Base-by-base conservation (phyloP, 768 basidiomycete species). In the Royoungia palumana region DNA sequence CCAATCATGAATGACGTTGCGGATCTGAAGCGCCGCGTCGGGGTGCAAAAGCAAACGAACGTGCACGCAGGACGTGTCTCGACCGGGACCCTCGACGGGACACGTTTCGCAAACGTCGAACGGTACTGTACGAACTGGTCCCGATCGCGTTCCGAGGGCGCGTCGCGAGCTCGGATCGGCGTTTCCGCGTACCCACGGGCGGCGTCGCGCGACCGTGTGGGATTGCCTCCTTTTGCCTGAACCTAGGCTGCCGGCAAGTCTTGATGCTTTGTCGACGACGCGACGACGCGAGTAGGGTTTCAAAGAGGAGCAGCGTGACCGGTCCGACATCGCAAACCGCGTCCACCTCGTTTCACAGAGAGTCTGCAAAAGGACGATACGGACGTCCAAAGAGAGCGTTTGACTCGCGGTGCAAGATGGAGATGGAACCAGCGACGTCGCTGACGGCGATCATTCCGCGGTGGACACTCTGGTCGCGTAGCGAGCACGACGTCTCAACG, bases 271-370 rank as follows among this genome's bases (percentile, higher is more conserved):
- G n/a, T n/a, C 41, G 6, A 61, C 62, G 10, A 70, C 51, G 34
- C 61, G 57, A 14, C 71, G n/a, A 20, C 66, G 43, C 17, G 67
- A 61, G 46, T 66, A 53, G 17, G 19, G 56, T 30, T 61, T 60
- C 4, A 58, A 59, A 4, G n/a, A 73, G 58, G 5, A 62, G 58
- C 12, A 73, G 49, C 19, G 65, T 59, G 25, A 66, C 60, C 13
- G 61, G 51, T 11, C 70, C 71, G 19, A 72, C 58, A 41, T 72
- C 70, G 22, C 70, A 66, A 8, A 72, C 47, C 7, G 60, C 60
- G 30, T 32, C 14, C 14, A 32, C 30, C 30, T 32, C 30, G 6
- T 14, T 14, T 13, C 30, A 32, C 6, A 13, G 30, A 13, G 13
- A 32, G 7, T 32, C 30, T 32, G 30, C 8, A 10, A 32, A 32